phyloP scores from a whole-genome alignment of 441 rosid species.

The Corymbia citriodora region DNA sequence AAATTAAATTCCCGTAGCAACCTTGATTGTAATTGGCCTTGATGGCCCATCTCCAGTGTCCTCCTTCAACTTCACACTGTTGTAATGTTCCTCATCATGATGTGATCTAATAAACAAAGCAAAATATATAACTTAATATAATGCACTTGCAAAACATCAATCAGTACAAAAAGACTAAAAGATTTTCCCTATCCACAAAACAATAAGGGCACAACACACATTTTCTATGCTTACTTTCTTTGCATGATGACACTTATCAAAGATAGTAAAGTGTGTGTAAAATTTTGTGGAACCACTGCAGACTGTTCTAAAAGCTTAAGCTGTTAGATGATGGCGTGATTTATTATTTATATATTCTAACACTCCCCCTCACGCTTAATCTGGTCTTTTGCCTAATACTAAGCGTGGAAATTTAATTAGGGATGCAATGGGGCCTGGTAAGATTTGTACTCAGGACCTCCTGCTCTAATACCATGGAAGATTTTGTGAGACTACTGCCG shows the following conservation, averaged over 20 bases:
- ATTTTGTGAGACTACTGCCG: too few species aligned
- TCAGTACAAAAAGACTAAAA: background rate
- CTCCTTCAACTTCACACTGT: conserved; percentile 64
- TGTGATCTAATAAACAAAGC: conserved; percentile 50
- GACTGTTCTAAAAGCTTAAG: too few species aligned
- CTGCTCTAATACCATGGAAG: too few species aligned
- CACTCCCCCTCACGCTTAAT: too few species aligned
- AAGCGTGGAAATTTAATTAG: too few species aligned
- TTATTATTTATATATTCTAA: too few species aligned
- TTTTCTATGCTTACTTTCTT: background rate
- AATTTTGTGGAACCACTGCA: too few species aligned
- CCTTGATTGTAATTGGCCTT: conserved; percentile 65
- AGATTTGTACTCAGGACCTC: too few species aligned
- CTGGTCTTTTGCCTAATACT: too few species aligned
- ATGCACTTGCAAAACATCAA: background rate
- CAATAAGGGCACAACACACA: background rate
- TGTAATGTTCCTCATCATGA: conserved; percentile 91
- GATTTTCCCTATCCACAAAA: background rate
- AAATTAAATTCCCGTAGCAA: conserved; percentile 6
- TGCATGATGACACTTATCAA: background rate
- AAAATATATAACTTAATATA: background rate
- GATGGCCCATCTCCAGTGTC: conserved; percentile 79
- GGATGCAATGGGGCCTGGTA: too few species aligned
- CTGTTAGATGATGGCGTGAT: too few species aligned
- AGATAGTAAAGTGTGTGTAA: background rate